Base-by-base conservation (phyloP, 139 green algal genomes). In the Auxenochlorella pyrenoidosa region DNA sequence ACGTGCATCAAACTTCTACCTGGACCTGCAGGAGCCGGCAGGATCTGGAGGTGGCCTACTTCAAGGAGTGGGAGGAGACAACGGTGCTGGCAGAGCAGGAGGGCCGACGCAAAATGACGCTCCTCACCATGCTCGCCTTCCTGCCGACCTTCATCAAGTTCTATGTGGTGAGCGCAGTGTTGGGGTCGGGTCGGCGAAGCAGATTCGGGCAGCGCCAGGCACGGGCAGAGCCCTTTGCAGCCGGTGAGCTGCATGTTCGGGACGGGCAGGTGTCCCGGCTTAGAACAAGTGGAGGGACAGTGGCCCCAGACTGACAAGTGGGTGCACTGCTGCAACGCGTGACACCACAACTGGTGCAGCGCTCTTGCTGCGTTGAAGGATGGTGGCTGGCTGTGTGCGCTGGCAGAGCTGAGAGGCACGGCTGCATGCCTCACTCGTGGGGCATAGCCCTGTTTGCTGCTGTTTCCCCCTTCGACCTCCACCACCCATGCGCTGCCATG, bases 41-140 rank as follows among this genome's bases (percentile, higher is more conserved):
- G 41, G 43, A 89, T 28, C 43, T 91, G 8, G 88, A 89, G 68
- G 34, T 44, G 36, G 70, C 60, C n/a, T 89, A 90, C 72, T 88
- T 83, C 60, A 68, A 70, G 36, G 75, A 90, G 80, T 91, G 88
- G 84, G 36, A 91, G 44, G 32, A 59, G 22, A 83, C 59, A 32
- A 90, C 68, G n/a, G 15, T 72, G 26, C 36, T 83, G 38, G 40
- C 63, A 16, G 41, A 85, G 83, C n/a, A 88, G 51, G 78, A 89
- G 38, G n/a, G 68, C 16, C 26, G 81, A 5, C 34, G 43, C 28
- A 73, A 65, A 2, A 66, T 89, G 43, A 91, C 84, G 38, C 5
- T 59, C 5, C 32, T 71, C 36, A 85, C 88, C 21, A 54, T 88
- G 47, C 59, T 89, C 18, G 71, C 44, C 28, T 83, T 82, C 76